These are phyloP conservation scores for Candida jianshihensis DNA, from an alignment of 805 yeast genomes.

Conservation along the genomic window DNA sequence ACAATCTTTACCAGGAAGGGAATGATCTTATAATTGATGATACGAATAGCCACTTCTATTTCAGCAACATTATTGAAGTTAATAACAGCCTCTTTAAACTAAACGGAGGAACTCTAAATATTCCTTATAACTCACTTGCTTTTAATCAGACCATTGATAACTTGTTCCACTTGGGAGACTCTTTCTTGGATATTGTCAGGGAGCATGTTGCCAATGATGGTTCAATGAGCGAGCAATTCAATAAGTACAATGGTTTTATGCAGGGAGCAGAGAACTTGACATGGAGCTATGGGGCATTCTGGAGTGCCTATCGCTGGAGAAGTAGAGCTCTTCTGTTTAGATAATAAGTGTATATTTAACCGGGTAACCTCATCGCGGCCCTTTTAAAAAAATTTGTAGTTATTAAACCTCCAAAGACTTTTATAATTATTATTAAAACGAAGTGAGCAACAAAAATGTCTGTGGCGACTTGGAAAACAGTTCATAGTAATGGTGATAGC, in stretches of 20 bases:
- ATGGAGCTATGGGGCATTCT: conserved; percentile 83
- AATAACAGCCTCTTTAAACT: neutral
- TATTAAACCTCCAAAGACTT: too few species aligned
- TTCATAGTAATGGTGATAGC: conserved; percentile 30
- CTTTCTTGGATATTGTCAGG: conserved; percentile 53
- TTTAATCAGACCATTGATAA: conserved; percentile 39
- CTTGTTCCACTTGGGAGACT: conserved; percentile 54
- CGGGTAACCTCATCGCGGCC: too few species aligned
- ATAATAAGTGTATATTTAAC: too few species aligned
- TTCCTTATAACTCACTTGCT: conserved; percentile 29
- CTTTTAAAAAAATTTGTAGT: too few species aligned
- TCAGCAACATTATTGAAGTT: conserved; percentile 19
- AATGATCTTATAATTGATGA: conserved; percentile 37
- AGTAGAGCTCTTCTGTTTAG: too few species aligned
- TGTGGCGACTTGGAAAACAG: conserved; percentile 15
- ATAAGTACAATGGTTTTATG: conserved; percentile 72
- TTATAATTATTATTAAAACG: too few species aligned
- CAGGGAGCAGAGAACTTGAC: conserved; percentile 85
- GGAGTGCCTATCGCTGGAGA: conserved; percentile 66
- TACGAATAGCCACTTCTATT: conserved; percentile 27
- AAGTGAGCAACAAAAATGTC: conserved; percentile 15
- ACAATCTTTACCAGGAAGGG: conserved; percentile 31
- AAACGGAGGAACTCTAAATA: conserved; percentile 6
- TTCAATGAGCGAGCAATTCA: conserved; percentile 84
- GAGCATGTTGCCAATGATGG: conserved; percentile 61